Evolutionary conservation across 345 rosid species (phyloP).

Genomic region (Hibiscus syriacus): DNA sequence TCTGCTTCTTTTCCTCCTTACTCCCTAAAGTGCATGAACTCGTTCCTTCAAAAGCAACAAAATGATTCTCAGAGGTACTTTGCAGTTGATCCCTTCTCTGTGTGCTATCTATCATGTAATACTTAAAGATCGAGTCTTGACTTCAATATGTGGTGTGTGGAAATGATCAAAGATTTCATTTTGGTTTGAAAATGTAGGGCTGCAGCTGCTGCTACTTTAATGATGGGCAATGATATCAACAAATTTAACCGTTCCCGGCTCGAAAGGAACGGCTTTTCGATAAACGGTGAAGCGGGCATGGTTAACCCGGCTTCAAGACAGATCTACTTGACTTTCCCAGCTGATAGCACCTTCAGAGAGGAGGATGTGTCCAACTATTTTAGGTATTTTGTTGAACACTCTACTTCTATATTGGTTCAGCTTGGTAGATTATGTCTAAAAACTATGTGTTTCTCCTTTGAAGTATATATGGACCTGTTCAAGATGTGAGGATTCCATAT

Average conservation of each 20-base stretch:
- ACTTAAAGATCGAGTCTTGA: slow-evolving; percentile 6
- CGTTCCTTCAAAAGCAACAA: slow-evolving; percentile 52
- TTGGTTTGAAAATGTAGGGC: background rate
- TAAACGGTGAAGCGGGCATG: background rate
- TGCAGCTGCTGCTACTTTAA: background rate
- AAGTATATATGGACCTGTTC: slow-evolving; percentile 84
- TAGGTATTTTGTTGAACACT: slow-evolving; percentile 37
- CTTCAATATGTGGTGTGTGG: background rate
- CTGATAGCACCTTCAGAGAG: background rate
- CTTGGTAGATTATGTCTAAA: background rate
- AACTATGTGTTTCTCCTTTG: slow-evolving; percentile 5
- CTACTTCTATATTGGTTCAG: background rate
- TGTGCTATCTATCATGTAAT: background rate
- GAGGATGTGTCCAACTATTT: slow-evolving; percentile 8
- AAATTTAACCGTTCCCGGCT: background rate
- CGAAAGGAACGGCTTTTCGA: background rate
- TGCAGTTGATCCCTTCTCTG: background rate
- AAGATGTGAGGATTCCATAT: slow-evolving; percentile 93
- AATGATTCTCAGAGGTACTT: slow-evolving; percentile 64
- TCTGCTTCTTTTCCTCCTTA: slow-evolving; percentile 50
- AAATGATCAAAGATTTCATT: background rate
- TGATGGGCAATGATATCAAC: background rate
- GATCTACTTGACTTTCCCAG: background rate
- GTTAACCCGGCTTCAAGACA: background rate
- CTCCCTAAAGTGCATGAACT: slow-evolving; percentile 56